Percentiles rank a stretch among this genome's conserved stretches.
These are phyloP conservation scores for Oryza coarctata DNA, from an alignment of 176 grass and related monocot species.

Conservation along the genomic window DNA sequence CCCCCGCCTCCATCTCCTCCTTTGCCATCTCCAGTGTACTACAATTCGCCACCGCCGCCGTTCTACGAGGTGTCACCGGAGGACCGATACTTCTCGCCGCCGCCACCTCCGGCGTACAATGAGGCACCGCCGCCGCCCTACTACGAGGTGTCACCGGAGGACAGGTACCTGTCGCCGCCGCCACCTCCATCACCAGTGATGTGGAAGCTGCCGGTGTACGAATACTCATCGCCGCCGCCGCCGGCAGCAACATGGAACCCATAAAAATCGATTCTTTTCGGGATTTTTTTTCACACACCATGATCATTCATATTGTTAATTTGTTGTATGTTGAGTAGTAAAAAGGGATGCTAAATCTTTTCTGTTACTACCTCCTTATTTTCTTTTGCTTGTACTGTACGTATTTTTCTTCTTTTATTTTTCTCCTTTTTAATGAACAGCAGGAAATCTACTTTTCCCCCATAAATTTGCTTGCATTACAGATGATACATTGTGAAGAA, in stretches of 20 bases:
- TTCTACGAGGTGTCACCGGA: constrained; percentile 39
- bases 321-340: constrained; percentile 34
- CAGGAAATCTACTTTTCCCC: neutral
- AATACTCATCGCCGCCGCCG: constrained; percentile 62
- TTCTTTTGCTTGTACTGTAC: neutral
- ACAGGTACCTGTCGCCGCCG: constrained; percentile 39
- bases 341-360: constrained; percentile 25
- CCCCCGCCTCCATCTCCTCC: constrained; percentile 32
- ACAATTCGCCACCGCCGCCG: neutral
- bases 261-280: constrained; percentile 44
- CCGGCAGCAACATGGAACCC: constrained; percentile 33
- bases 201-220: constrained; percentile 28
- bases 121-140: neutral
- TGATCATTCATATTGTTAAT: constrained; percentile 31
- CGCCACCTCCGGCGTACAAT: constrained; percentile 29
- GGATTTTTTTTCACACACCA: constrained; percentile 19
- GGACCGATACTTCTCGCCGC: constrained; percentile 38
- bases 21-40: neutral
- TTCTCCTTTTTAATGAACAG: neutral
- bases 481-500: constrained; percentile 15
- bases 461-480: constrained; percentile 22
- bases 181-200: constrained; percentile 20
- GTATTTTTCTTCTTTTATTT: neutral
- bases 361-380: neutral
- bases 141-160: constrained; percentile 43